phyloP scores from a whole-genome alignment of 179 eudicot genomes.

The Silene coronaria region DNA sequence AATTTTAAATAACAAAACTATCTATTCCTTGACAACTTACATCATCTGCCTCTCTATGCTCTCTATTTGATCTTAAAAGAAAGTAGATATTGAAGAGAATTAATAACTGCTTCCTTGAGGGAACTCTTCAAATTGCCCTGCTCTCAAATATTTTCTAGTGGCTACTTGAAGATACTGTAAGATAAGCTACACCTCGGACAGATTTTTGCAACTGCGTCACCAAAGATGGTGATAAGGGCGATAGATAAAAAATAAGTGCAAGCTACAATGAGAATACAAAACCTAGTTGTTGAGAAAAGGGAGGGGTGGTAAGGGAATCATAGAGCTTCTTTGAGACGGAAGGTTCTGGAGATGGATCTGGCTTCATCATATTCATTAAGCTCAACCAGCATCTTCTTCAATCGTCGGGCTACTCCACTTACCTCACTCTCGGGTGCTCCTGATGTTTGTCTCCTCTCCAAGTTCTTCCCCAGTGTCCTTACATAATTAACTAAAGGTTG shows the following conservation, averaged over 20 bases:
- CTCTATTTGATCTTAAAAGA: not conserved
- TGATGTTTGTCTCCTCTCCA: conserved; percentile 59
- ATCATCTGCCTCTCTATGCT: not conserved
- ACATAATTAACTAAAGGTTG: conserved; percentile 72
- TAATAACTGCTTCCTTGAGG: conserved; percentile 60
- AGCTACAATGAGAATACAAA: conserved; percentile 8
- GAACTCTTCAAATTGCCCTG: conserved; percentile 47
- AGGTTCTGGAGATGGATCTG: conserved; percentile 56
- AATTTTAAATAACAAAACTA: not conserved
- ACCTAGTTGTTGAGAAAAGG: not conserved
- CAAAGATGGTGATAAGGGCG: not conserved
- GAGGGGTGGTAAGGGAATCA: conserved; percentile 14
- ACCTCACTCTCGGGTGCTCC: conserved; percentile 46
- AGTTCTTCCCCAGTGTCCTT: conserved; percentile 48
- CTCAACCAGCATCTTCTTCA: conserved; percentile 91
- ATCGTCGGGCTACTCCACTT: conserved; percentile 62
- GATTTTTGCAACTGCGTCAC: not conserved
- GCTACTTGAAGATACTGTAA: not conserved
- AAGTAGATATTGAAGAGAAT: not conserved
- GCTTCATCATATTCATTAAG: conserved; percentile 85
- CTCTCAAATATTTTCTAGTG: conserved; percentile 24
- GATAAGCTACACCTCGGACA: not conserved
- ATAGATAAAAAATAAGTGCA: not conserved
- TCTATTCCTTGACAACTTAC: not conserved
- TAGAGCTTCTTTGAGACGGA: conserved; percentile 77